A percentile compares a stretch with the other conserved stretches of the same genome.
Conservation (phyloP, 768 basidiomycete species). For the Rhodotorula babjevae region DNA sequence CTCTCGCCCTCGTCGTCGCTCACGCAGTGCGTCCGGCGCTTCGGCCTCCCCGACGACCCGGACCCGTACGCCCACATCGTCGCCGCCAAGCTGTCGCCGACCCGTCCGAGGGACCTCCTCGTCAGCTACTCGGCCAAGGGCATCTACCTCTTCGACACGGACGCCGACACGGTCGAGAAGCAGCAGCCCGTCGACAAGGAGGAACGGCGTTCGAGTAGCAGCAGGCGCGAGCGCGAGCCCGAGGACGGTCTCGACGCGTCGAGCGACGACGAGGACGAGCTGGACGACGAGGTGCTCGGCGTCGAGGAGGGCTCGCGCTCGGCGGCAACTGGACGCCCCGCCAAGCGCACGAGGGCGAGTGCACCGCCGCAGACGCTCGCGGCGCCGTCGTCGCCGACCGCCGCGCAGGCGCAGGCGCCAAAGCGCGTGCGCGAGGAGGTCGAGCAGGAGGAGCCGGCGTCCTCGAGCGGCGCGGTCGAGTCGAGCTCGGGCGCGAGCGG, state of each 20-base stretch:
- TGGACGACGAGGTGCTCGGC: background rate
- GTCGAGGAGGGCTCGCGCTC: too few relatives aligned
- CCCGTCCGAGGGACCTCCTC: conserved; percentile 34
- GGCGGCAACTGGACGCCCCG: background rate
- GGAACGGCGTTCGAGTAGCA: background rate
- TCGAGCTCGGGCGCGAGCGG: too few relatives aligned
- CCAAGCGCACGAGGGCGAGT: background rate
- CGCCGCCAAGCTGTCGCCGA: conserved; percentile 33
- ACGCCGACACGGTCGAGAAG: conserved; percentile 4
- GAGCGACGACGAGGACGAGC: background rate
- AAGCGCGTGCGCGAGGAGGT: background rate
- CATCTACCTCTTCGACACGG: conserved; percentile 39
- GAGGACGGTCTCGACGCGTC: background rate
- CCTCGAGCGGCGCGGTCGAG: too few relatives aligned
- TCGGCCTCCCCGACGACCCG: conserved; percentile 29
- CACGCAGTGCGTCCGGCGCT: conserved; percentile 43
- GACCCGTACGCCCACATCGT: conserved; percentile 26
- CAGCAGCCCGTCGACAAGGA: background rate
- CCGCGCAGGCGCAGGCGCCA: background rate
- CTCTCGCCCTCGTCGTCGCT: conserved; percentile 1
- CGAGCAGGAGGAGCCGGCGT: background rate
- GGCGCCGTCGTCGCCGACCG: background rate
- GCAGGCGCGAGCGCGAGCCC: background rate
- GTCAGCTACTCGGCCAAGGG: conserved; percentile 32
- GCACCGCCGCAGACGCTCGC: background rate